These are phyloP conservation scores for Lomentospora prolificans DNA, from an alignment of 2,329 filamentous ascomycete species.

Conservation along the genomic window DNA sequence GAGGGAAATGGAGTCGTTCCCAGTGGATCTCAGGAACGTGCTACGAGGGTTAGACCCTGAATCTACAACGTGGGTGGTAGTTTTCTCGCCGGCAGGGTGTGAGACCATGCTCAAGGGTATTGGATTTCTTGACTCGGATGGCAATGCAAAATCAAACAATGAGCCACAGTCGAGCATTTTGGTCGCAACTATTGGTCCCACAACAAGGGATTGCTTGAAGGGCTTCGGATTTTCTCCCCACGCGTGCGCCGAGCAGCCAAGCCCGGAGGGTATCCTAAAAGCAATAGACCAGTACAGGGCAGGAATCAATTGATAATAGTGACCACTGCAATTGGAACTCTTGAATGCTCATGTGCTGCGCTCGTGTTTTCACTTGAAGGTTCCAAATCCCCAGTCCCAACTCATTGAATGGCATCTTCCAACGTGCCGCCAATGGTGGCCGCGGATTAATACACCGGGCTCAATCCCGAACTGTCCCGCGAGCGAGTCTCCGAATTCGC, in stretches of 20 bases:
- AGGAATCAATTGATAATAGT: background rate
- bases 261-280: conserved; percentile 64
- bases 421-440: too few species aligned
- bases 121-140: conserved; percentile 35
- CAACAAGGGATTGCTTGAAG: conserved; percentile 67
- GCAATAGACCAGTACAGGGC: conserved; percentile 40
- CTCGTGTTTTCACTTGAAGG: background rate
- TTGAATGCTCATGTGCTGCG: too few species aligned
- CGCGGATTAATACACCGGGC: too few species aligned
- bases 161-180: conserved; percentile 40
- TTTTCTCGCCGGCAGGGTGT: conserved; percentile 57
- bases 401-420: background rate
- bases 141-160: background rate
- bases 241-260: conserved; percentile 74
- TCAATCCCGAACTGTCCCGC: background rate
- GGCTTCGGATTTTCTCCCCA: conserved; percentile 61
- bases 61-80: conserved; percentile 36
- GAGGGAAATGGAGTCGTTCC: conserved; percentile 70
- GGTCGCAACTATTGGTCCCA: conserved; percentile 87
- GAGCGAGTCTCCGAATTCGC: background rate
- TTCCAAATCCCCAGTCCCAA: background rate
- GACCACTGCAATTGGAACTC: too few species aligned
- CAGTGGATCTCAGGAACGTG: conserved; percentile 47
- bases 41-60: conserved; percentile 53
- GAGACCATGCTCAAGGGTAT: conserved; percentile 50